Percentiles rank a stretch among this genome's conserved stretches.
Conservation (phyloP, 2,329 filamentous ascomycete species). For the Meredithiella fracta region DNA sequence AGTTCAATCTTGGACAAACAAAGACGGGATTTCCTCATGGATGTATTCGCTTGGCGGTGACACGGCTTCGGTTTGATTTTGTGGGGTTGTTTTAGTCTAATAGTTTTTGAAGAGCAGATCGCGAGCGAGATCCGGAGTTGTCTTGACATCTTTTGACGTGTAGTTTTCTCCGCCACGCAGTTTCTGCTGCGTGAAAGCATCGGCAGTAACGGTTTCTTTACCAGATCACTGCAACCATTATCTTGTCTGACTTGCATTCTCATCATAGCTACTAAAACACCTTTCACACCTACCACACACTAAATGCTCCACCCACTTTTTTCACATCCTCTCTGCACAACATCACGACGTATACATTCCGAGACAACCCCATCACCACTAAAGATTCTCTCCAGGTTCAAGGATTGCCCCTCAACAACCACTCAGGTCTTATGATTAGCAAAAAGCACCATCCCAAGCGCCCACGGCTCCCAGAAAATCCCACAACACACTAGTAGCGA, state of each 20-base stretch:
- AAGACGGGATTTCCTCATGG: not conserved
- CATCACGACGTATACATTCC: not conserved
- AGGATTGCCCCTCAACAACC: not conserved
- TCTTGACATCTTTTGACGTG: not conserved
- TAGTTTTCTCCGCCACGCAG: too few species aligned
- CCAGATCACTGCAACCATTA: too few species aligned
- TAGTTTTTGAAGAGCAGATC: too few species aligned
- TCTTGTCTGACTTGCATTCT: too few species aligned
- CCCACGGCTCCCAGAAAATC: not conserved
- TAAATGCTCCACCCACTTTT: not conserved
- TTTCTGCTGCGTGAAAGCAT: too few species aligned
- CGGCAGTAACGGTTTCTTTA: too few species aligned
- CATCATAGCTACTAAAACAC: not conserved
- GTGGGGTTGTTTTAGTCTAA: too few species aligned
- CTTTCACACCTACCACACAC: not conserved
- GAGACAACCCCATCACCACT: not conserved
- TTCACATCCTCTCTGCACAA: not conserved
- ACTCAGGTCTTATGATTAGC: slow-evolving; percentile 9
- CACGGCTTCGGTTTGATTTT: not conserved
- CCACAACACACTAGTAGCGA: not conserved
- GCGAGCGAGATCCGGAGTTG: not conserved
- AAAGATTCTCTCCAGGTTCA: not conserved
- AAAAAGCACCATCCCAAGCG: not conserved
- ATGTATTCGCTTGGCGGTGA: not conserved
- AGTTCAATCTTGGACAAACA: not conserved